Evolutionary conservation across 2,329 filamentous ascomycete genomes (phyloP), one percentile per base, ranked within the genome.

Genomic region (Coniochaeta sp.): DNA sequence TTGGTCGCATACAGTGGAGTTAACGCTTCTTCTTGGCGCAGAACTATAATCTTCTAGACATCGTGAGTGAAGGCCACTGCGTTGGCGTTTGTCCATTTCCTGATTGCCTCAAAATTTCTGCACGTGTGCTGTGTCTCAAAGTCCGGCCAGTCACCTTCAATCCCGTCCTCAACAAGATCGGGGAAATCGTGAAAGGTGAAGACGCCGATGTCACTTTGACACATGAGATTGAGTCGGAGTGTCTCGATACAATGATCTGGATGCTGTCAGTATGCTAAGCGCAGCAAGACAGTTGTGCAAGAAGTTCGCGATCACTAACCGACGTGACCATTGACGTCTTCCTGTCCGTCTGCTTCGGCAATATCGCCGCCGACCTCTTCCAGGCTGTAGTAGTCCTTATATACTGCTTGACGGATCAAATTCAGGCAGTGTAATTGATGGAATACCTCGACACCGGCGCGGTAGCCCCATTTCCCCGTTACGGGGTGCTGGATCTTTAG

Each of bases 401-500:
- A 79, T 3, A 77, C 77, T 9, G 78, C 75, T 65, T 81, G 77
- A 14, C 79, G 69, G 65, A 76, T 68, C 38, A 81, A 66, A 65
- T 81, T 81, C 40, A 81, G 70, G 68, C 79, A 81, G 66, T 81
- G 79, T 36, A 82, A 73, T 65, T 81, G 81, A 68, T 85, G 82
- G 70, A 85, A 84, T 0, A 83, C 81, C 66, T 85, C 81, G 3
- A 85, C 71, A 0, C 79, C 84, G 0, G 84, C 82, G n/a, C 83
- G 76, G 65, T 85, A 87, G 0, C 83, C 84, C 40, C 78, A 77
- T 60, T 81, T 76, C 19, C 83, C 84, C 1, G 83, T 84, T 52
- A 73, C 74, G 6, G 82, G 79, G 64, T 86, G 74, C 11, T 78
- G 81, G 63, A 84, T 79, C 65, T 78, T 80, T n/a, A 86, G 73